phyloP scores from a whole-genome alignment of 1,284 basidiomycete species.

The Phellinidium pouzarii region DNA sequence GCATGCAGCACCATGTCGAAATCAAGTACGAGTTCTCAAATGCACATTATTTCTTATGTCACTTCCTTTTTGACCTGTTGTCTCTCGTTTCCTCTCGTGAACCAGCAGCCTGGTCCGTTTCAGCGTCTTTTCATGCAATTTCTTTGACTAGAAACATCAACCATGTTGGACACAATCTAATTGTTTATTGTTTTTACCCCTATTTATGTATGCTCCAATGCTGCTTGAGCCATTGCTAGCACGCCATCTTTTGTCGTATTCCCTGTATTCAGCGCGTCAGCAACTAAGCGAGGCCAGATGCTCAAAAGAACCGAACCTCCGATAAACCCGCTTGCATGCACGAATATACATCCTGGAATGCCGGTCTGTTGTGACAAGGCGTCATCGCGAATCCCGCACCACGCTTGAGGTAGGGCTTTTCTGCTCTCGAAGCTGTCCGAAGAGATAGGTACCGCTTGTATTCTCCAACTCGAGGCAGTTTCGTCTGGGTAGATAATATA shows the following conservation, averaged over 20 bases:
- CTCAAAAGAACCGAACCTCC: conserved; percentile 73
- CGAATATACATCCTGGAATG: conserved; percentile 83
- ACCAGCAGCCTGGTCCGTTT: not conserved
- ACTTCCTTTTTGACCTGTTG: not conserved
- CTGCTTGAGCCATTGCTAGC: conserved; percentile 70
- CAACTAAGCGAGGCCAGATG: no score
- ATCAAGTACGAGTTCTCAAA: no score
- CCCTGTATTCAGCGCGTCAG: conserved; percentile 38
- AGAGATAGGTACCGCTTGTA: conserved; percentile 86
- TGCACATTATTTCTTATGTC: not conserved
- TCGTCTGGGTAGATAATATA: conserved; percentile 94
- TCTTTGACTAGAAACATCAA: not conserved
- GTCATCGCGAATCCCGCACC: conserved; percentile 90
- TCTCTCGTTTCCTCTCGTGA: not conserved
- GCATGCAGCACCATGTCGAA: no score
- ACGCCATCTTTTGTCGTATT: conserved; percentile 89
- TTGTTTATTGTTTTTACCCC: not conserved
- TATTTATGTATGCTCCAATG: conserved; percentile 31
- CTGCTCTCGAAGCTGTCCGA: conserved; percentile 86
- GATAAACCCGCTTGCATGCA: conserved; percentile 94
- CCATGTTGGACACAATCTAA: not conserved
- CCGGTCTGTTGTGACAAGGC: conserved; percentile 69
- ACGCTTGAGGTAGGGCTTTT: conserved; percentile 87
- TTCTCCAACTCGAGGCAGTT: conserved; percentile 73
- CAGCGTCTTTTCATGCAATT: not conserved